A percentile compares a stretch with the other conserved stretches of the same genome.
phyloP scores from a whole-genome alignment of 73 alveolate genomes.

The Durusdinium trenchii region DNA sequence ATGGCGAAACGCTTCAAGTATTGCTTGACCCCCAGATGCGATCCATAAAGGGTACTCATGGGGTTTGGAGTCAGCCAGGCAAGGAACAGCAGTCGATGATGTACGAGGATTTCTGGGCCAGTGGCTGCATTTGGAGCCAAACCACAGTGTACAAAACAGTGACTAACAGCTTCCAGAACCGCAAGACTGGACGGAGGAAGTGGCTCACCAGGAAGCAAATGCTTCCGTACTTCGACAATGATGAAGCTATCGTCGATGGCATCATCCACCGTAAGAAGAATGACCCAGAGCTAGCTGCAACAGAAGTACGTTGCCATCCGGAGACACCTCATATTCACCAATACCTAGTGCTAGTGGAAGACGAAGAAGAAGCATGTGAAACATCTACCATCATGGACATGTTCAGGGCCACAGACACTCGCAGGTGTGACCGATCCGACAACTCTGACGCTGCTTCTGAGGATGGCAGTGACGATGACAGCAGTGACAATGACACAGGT shows the following conservation, averaged over 20 bases:
- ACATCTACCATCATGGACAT: neutral
- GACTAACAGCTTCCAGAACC: neutral
- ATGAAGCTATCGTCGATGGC: neutral
- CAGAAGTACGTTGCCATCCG: slow-evolving; percentile 9
- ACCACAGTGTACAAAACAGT: neutral
- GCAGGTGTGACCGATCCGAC: neutral
- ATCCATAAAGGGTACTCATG: neutral
- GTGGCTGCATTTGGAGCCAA: neutral
- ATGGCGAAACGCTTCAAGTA: neutral
- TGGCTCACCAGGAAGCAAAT: slow-evolving; percentile 27
- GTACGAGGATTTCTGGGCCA: neutral
- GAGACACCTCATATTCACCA: neutral
- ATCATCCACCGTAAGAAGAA: neutral
- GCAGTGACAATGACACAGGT: neutral
- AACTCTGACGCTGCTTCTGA: neutral
- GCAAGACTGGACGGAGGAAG: neutral
- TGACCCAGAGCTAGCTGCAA: neutral
- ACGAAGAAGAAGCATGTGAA: neutral
- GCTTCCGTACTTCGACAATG: slow-evolving; percentile 21
- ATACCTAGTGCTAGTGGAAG: slow-evolving; percentile 32
- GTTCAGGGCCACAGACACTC: neutral
- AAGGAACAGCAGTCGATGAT: slow-evolving; percentile 17
- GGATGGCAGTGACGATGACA: neutral
- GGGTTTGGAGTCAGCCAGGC: neutral
- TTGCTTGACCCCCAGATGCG: neutral